A percentile compares a stretch with the other conserved stretches of the same genome.
These are phyloP conservation scores for Zasmidium angulare DNA, from an alignment of 2,329 filamentous ascomycete species.

Conservation along the genomic window DNA sequence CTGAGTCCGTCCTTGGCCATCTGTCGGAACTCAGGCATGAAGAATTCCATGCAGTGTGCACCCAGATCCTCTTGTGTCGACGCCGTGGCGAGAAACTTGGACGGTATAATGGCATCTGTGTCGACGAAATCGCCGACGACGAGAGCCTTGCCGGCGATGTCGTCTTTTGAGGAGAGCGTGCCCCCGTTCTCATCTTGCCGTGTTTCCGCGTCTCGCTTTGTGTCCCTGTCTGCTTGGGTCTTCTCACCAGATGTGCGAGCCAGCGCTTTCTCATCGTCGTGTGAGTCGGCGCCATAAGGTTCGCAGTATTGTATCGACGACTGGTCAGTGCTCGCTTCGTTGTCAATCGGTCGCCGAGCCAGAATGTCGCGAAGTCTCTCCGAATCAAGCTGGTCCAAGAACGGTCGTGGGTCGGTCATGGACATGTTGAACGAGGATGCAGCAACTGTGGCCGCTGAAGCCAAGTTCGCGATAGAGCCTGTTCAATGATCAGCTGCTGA, in stretches of 20 bases:
- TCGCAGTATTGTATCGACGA: background rate
- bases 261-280: background rate
- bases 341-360: background rate
- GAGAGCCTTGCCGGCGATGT: background rate
- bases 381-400: background rate
- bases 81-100: background rate
- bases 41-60: background rate
- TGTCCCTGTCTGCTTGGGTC: too few relatives aligned
- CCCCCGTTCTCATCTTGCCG: too few relatives aligned
- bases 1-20: background rate
- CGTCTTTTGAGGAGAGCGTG: too few relatives aligned
- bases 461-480: constrained; percentile 6
- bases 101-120: constrained; percentile 1
- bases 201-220: background rate
- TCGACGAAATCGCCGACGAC: constrained; percentile 11
- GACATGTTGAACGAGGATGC: constrained; percentile 7
- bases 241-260: too few relatives aligned
- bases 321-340: background rate
- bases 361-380: background rate
- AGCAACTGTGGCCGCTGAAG: constrained; percentile 4
- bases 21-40: constrained; percentile 5
- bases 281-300: background rate
- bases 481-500: background rate
- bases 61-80: background rate
- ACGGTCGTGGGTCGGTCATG: constrained; percentile 2